A percentile compares a stretch with the other conserved stretches of the same genome.
Evolutionary conservation across 305 asterid species (phyloP).

Genomic region (Nicotiana rustica): DNA sequence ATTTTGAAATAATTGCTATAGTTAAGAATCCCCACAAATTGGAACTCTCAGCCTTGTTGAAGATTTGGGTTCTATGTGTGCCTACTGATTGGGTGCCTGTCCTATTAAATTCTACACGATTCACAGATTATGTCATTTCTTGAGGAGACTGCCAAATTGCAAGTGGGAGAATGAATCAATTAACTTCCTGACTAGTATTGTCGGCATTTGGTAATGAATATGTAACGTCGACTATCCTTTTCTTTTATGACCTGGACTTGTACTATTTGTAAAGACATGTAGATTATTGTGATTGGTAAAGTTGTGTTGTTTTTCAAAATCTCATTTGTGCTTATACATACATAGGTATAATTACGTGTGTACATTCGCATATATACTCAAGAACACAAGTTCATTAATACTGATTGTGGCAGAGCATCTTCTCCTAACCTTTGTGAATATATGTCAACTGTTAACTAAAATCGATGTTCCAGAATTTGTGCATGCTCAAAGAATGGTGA

Average conservation of each 20-base stretch:
- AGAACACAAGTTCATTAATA: background rate
- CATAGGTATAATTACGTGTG: background rate
- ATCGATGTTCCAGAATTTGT: background rate
- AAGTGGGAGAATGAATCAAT: slow-evolving; percentile 25
- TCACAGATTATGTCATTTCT: background rate
- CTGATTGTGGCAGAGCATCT: background rate
- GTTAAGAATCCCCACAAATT: background rate
- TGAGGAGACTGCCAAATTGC: background rate
- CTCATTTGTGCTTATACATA: background rate
- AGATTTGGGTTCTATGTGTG: slow-evolving; percentile 12
- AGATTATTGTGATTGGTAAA: background rate
- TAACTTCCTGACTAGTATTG: slow-evolving; percentile 8
- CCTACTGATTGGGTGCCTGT: background rate
- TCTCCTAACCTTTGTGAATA: slow-evolving; percentile 6
- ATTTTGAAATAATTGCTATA: background rate
- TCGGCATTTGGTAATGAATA: background rate
- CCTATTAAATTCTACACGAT: background rate
- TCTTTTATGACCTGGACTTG: slow-evolving; percentile 28
- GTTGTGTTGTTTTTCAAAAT: slow-evolving; percentile 14
- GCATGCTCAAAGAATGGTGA: background rate
- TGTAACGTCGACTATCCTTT: background rate
- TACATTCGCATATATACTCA: background rate
- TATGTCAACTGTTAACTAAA: background rate
- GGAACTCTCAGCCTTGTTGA: background rate
- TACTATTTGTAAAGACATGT: slow-evolving; percentile 14